Evolutionary conservation across 2,329 filamentous ascomycete genomes (phyloP), one percentile per base, ranked within the genome.

Genomic region (Fusarium fujikuroi): DNA sequence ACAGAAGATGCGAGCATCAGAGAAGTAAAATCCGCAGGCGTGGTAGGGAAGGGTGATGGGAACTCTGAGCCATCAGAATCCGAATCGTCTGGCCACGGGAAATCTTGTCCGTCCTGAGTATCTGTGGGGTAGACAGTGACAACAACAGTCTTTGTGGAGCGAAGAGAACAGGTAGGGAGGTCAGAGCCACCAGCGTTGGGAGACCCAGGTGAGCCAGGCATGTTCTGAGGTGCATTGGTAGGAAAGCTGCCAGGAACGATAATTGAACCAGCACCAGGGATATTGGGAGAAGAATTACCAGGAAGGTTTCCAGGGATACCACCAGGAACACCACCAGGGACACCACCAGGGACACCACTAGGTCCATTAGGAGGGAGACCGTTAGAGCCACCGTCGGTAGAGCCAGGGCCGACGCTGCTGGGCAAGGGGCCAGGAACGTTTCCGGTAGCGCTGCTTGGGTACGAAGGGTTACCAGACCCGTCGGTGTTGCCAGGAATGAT

Each of bases 81-180:
- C 12, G 72, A 63, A 46, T 67, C 74, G 57, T 67, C 63, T 42
- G 70, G 60, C 63, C 50, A 59, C 49, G 54, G 65, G 49, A 65
- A 74, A 30, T 56, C 61, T 52, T 72, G 72, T 53, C 76, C 62
- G 14, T 52, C 76, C 30, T 78, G 73, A 10, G 80, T 69, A 49
- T 73, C 77, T 63, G 79, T 77, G 19, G 83, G 81, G 59, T 80
- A 81, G 56, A 87, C 79, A 39, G 87, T 87, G 71, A 88, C 78
- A 73, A 87, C 85, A 68, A 88, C 81, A 43, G 86, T 88, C 40
- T 81, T 83, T 40, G 83, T 83, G 12, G 78, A 77, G 64, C 81
- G 75, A 44, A 80, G 66, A 68, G 82, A 79, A 73, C 87, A 88
- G 30, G 82, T 85, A 53, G 79, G 75, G 44, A 75, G 34, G n/a